Percentiles rank a stretch among this genome's conserved stretches.
phyloP scores from a whole-genome alignment of 2,329 filamentous ascomycete species.

The Esteya vermicola region DNA sequence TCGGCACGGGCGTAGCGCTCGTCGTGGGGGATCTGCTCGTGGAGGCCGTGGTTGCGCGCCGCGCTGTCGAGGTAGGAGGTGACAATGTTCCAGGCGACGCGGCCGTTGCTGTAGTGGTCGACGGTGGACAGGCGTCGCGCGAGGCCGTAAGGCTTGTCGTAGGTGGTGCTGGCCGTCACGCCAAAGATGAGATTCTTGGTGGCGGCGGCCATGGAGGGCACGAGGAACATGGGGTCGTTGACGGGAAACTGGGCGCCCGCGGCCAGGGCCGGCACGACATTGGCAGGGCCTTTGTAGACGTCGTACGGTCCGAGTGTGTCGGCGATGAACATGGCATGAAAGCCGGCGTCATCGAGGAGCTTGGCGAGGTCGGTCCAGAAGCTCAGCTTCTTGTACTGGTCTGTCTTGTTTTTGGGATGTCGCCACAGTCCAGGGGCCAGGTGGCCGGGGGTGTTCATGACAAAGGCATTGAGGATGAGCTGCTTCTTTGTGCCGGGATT shows the following conservation, averaged over 20 bases:
- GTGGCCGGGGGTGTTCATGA: slow-evolving; percentile 12
- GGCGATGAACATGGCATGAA: slow-evolving; percentile 9
- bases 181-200: slow-evolving; percentile 7
- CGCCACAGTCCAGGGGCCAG: slow-evolving; percentile 6
- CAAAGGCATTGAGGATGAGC: slow-evolving; percentile 28
- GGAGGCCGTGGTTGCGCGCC: slow-evolving; percentile 8
- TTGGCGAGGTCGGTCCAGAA: slow-evolving; percentile 8
- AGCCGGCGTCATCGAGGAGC: slow-evolving; percentile 8
- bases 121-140: slow-evolving; percentile 5
- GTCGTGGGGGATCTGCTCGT: slow-evolving; percentile 10
- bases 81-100: slow-evolving; percentile 11
- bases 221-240: slow-evolving; percentile 5
- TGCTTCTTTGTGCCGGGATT: slow-evolving; percentile 14
- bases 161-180: slow-evolving; percentile 5
- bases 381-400: slow-evolving; percentile 6
- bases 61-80: slow-evolving; percentile 9
- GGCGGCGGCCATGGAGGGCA: slow-evolving; percentile 8
- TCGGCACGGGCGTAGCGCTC: slow-evolving; percentile 11
- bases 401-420: slow-evolving; percentile 7
- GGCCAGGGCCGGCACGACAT: slow-evolving; percentile 5
- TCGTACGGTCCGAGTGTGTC: slow-evolving; percentile 9
- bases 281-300: slow-evolving; percentile 8
- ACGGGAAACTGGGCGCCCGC: slow-evolving; percentile 9
- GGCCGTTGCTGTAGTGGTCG: slow-evolving; percentile 6
- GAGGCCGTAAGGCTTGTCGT: slow-evolving; percentile 5